Base-by-base conservation (phyloP, 345 rosid species). In the Ceriops zippeliana region DNA sequence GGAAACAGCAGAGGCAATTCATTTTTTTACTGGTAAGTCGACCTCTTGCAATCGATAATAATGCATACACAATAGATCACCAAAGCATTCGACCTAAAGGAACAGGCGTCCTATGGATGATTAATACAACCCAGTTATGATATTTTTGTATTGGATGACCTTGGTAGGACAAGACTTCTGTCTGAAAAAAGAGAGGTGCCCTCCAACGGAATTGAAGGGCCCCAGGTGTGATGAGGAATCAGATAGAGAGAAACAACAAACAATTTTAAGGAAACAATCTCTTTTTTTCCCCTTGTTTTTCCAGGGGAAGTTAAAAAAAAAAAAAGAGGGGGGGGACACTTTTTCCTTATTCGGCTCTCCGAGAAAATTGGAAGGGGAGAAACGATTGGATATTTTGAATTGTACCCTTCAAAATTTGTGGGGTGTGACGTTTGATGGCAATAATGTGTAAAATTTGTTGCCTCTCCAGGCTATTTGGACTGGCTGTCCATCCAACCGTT, bases 1-100 rank as follows among this genome's bases (percentile, higher is more conserved):
- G 76, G 31, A 72, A 73, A 52, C 76, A 73, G 52, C 71, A 26
- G 57, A 73, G 52, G 53, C 76, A 73, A 61, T 61, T 73, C 76
- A 66, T 73, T 42, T 9, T 42, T 13, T 42, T 42, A 11, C 47
- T 13, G 3, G 16, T 11, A 13, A 11, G 49, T 13, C 49, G 49
- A 13, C 49, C 49, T 42, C 19, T 42, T 42, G 19, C 19, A 42
- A 42, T 42, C 17, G 49, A 42, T 42, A 15, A 42, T 13, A 13
- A 42, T 13, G 49, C 49, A 3, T 11, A 42, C 4, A 13, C 49
- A 42, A 42, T 42, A 15, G 49, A 42, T 42, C 49, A 42, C 49
- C 49, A 13, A 13, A 13, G 17, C 49, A 13, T 42, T 42, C 49
- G 49, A 13, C 49, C 19, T 11, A 42, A 42, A 5, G 4, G 49